Percentiles rank a stretch among this genome's conserved stretches.
Conservation (phyloP, 495 filamentous ascomycete genomes). For the Pseudotulostoma volvatum region DNA sequence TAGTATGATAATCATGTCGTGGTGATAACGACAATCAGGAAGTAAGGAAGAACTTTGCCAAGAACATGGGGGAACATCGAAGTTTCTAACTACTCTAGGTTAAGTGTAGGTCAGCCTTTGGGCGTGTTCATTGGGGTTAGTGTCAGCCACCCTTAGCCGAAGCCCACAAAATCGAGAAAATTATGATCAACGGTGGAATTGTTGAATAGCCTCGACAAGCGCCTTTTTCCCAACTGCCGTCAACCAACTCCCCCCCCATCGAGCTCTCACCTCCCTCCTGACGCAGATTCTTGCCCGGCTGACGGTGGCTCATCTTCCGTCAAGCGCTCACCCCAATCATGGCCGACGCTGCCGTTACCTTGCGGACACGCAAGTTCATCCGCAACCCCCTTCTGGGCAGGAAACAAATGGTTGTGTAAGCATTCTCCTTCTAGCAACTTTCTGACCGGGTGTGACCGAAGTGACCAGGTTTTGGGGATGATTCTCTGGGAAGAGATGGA, state of each 20-base stretch:
- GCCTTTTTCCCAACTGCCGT: conserved; percentile 7
- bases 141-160: too few relatives aligned
- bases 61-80: too few relatives aligned
- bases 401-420: conserved; percentile 99
- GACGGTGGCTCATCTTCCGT: conserved; percentile 10
- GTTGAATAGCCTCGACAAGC: conserved; percentile 4
- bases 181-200: too few relatives aligned
- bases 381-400: conserved; percentile 95
- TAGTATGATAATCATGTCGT: too few relatives aligned
- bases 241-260: conserved; percentile 9
- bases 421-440: conserved; percentile 5
- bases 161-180: too few relatives aligned
- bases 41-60: too few relatives aligned
- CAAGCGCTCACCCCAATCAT: conserved; percentile 46
- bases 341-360: conserved; percentile 82
- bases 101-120: too few relatives aligned
- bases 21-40: too few relatives aligned
- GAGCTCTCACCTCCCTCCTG: conserved; percentile 7
- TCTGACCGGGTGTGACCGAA: too few relatives aligned
- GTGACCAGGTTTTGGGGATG: neutral
- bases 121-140: too few relatives aligned
- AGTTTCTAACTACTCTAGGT: too few relatives aligned
- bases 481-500: too few relatives aligned
- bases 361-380: conserved; percentile 99
- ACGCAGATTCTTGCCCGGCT: conserved; percentile 2